Evolutionary conservation across 306 rosid genomes (phyloP), one percentile per base, ranked within the genome.

Genomic region (Mimosa pudica): DNA sequence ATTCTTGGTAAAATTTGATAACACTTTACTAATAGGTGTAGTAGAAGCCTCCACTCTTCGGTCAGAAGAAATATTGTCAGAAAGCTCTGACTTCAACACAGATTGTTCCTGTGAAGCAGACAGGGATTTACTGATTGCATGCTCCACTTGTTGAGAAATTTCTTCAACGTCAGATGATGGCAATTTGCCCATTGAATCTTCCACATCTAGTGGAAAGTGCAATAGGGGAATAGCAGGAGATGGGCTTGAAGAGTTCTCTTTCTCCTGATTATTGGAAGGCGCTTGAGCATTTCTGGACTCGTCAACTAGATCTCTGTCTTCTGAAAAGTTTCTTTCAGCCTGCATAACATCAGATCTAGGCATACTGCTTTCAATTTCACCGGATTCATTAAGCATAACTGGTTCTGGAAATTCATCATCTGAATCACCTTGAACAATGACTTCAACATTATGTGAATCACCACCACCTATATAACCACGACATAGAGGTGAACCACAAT

Each of bases 391-490:
- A 75, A 90, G 90, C 94, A 88, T 89, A 77, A 88, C 83, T 24
- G 97, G 97, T 84, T 93, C 98, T 8, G 90, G 90, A 88, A 85
- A 90, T 82, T 96, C 99, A 62, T 96, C 99, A 83, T 96, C 99
- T 69, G 99, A 96, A 88, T 93, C 99, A 81, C 95, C 90, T 48
- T 93, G 96, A 82, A 92, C 80, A 77, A 90, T 75, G 54, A 93
- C 84, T 68, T 90, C 99, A 68, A 83, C 78, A 70, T 83, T 82
- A 79, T 84, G 94, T 35, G 87, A 94, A 86, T 96, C 99, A 71
- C 97, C 99, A 71, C 97, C 99, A 71, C 89, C 89, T 73, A 96
- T 93, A 79, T 89, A 96, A 70, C 99, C 99, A 72, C 87, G 96
- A 87, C 99, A 96, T 11, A 75, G 89, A 76, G 82, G 78, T 60